Conservation (phyloP, 129 eudicot species). For the Centella asiatica region DNA sequence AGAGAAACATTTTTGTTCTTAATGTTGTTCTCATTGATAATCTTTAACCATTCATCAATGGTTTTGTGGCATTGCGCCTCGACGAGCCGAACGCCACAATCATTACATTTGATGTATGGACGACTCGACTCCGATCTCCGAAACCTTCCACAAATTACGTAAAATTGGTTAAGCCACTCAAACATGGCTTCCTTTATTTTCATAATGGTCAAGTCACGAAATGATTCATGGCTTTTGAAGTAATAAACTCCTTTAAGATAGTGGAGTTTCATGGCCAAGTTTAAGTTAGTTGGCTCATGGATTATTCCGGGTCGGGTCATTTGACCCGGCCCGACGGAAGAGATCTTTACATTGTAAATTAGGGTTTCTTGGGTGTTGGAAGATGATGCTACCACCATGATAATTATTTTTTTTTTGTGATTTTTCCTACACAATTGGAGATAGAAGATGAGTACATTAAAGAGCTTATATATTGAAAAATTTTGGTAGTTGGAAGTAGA, state of each 20-base stretch:
- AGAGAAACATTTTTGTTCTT: conserved; percentile 17
- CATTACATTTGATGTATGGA: conserved; percentile 71
- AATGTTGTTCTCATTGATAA: conserved; percentile 18
- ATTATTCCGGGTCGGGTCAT: conserved; percentile 30
- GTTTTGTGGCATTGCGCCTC: conserved; percentile 59
- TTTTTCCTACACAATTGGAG: no score
- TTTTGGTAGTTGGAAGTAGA: no score
- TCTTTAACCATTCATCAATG: conserved; percentile 58
- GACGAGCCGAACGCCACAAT: conserved; percentile 61
- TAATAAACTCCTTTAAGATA: conserved; percentile 57
- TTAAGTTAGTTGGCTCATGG: conserved; percentile 52
- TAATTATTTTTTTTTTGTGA: no score
- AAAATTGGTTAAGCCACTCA: conserved; percentile 42
- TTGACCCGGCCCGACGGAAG: conserved; percentile 52
- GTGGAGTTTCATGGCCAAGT: conserved; percentile 86
- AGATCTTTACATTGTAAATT: conserved; percentile 34
- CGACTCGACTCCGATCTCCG: conserved; percentile 46
- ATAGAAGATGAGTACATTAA: no score
- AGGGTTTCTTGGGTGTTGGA: conserved; percentile 9
- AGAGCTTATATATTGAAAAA: no score
- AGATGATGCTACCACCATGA: conserved; percentile 28
- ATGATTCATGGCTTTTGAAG: conserved; percentile 32
- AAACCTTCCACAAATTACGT: conserved; percentile 54
- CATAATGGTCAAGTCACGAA: conserved; percentile 32
- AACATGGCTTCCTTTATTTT: conserved; percentile 58